Conservation (phyloP, 371 early-diverging fungal genomes). For the Circinella umbellata region DNA sequence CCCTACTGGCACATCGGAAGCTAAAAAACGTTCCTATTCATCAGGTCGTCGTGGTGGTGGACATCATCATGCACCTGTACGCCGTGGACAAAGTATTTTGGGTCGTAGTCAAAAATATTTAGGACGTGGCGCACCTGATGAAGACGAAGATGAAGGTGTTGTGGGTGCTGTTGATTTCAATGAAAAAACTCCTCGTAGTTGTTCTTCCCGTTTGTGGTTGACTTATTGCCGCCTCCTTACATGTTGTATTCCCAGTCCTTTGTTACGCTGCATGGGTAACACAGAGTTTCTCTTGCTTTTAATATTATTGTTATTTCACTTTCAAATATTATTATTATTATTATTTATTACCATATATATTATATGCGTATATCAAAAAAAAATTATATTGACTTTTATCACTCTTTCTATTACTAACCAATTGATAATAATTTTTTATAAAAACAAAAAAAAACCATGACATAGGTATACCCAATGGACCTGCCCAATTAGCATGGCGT, state of each 20-base stretch:
- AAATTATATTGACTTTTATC: no score
- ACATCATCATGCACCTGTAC: conserved; percentile 22
- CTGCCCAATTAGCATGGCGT: conserved; percentile 79
- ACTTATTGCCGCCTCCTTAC: conserved; percentile 58
- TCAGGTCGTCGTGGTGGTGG: conserved; percentile 12
- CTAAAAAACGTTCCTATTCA: conserved; percentile 12
- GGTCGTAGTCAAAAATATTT: conserved; percentile 38
- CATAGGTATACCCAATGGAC: conserved; percentile 37
- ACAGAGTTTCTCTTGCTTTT: neutral
- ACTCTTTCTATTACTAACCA: no score
- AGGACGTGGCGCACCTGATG: conserved; percentile 10
- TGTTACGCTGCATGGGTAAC: conserved; percentile 9
- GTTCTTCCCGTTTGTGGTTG: conserved; percentile 35
- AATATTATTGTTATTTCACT: no score
- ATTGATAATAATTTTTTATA: no score
- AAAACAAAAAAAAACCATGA: no score
- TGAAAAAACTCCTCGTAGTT: neutral
- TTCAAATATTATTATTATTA: no score
- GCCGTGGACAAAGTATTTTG: conserved; percentile 50
- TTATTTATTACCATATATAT: no score
- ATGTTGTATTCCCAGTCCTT: conserved; percentile 53
- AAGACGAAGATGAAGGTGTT: conserved; percentile 23
- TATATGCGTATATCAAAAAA: no score
- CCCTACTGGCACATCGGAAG: neutral
- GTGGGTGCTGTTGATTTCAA: conserved; percentile 25